phyloP scores from a whole-genome alignment of 306 rosid genomes.

The Fragaria ananassa region DNA sequence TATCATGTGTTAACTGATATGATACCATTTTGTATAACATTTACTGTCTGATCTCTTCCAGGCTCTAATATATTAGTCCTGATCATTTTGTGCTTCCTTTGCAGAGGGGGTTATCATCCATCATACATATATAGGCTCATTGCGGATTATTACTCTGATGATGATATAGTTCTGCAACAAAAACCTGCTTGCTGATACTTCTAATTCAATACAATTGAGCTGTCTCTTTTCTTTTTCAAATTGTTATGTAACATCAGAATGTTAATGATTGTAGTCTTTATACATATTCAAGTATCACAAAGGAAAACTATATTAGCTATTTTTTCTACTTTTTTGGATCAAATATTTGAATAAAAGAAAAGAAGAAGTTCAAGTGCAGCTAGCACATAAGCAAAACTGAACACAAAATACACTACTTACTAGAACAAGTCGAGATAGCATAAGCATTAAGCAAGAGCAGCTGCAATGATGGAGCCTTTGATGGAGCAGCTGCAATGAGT shows the following conservation, averaged over 20 bases:
- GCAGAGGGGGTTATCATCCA: slow-evolving; percentile 13
- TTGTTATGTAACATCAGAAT: background rate
- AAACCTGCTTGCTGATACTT: slow-evolving; percentile 1
- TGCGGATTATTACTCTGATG: slow-evolving; percentile 14
- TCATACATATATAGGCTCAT: slow-evolving; percentile 13
- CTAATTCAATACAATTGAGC: background rate
- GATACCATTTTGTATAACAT: background rate
- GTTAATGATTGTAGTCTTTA: background rate
- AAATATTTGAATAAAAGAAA: too few species aligned
- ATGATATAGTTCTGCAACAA: slow-evolving; percentile 10
- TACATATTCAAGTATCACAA: background rate
- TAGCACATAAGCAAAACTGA: too few species aligned
- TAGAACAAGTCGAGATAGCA: too few species aligned
- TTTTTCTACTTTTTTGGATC: background rate
- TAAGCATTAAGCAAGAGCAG: too few species aligned
- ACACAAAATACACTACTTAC: too few species aligned
- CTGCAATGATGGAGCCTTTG: too few species aligned
- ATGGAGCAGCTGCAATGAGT: too few species aligned
- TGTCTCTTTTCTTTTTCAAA: background rate
- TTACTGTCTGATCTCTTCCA: background rate
- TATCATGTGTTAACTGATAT: background rate
- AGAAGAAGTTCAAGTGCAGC: background rate
- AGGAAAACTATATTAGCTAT: background rate
- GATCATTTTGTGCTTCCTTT: background rate
- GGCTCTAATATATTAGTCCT: background rate